Evolutionary conservation across 2,329 filamentous ascomycete species (phyloP).

Genomic region (Curvularia lunata): DNA sequence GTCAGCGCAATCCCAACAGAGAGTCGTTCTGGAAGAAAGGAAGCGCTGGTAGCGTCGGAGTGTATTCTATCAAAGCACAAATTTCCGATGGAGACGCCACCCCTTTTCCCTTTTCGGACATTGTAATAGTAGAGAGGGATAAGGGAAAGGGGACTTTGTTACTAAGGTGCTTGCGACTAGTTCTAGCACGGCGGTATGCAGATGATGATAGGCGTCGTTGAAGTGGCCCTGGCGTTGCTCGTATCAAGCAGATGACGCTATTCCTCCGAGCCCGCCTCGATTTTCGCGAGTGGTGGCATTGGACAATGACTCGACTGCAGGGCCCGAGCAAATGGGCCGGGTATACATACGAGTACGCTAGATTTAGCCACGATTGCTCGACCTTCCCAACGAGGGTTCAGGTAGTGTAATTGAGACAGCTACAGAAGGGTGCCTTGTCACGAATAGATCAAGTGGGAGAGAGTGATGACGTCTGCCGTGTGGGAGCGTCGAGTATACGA

Average conservation of each 20-base stretch:
- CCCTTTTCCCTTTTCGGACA: neutral
- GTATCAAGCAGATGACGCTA: neutral
- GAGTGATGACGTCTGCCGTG: neutral
- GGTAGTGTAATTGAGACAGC: neutral
- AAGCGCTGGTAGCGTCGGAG: neutral
- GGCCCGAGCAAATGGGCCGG: neutral
- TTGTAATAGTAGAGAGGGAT: neutral
- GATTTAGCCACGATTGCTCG: neutral
- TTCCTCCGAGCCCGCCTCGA: too few species aligned
- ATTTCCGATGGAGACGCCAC: neutral
- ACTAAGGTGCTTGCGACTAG: too few species aligned
- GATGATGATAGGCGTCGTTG: neutral
- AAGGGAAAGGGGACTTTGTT: neutral
- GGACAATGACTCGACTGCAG: neutral
- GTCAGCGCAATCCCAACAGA: neutral
- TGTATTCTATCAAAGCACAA: neutral
- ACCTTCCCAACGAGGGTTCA: neutral
- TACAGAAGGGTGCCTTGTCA: neutral
- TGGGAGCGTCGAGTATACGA: too few species aligned
- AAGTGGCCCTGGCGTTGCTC: neutral
- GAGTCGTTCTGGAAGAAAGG: neutral
- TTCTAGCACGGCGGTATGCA: neutral
- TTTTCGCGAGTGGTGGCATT: neutral
- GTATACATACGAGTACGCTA: neutral
- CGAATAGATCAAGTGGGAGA: neutral